Evolutionary conservation across 345 rosid species (phyloP).

Genomic region (Bruguiera gymnorhiza): DNA sequence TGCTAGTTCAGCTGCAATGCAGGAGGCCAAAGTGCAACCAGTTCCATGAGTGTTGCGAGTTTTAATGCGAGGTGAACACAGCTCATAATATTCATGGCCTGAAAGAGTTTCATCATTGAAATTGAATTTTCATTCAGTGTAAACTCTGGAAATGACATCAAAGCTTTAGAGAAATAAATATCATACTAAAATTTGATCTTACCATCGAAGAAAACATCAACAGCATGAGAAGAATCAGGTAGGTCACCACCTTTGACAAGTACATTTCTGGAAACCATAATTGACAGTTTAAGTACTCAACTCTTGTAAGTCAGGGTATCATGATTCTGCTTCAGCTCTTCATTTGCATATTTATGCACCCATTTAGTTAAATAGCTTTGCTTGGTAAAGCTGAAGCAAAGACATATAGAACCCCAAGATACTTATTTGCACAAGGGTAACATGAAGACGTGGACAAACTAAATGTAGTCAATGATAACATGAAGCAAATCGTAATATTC

Average conservation of each 20-base stretch:
- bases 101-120: slow-evolving; percentile 9
- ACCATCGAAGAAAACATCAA: slow-evolving; percentile 86
- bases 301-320: background rate
- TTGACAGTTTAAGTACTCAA: slow-evolving; percentile 12
- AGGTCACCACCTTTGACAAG: slow-evolving; percentile 98
- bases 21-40: slow-evolving; percentile 97
- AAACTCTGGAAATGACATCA: background rate
- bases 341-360: background rate
- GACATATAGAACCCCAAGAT: background rate
- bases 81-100: slow-evolving; percentile 66
- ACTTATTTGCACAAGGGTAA: background rate
- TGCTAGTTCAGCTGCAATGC: slow-evolving; percentile 94
- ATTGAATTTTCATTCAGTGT: background rate
- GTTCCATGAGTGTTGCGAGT: slow-evolving; percentile 91
- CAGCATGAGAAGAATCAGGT: slow-evolving; percentile 74
- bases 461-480: no score
- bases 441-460: background rate
- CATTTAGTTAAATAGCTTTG: background rate
- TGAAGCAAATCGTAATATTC: no score
- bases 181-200: slow-evolving; percentile 6
- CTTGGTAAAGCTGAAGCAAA: slow-evolving; percentile 5
- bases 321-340: background rate
- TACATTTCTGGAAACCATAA: slow-evolving; percentile 54
- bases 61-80: slow-evolving; percentile 58
- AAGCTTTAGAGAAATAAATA: background rate